phyloP scores from a whole-genome alignment of 768 basidiomycete genomes.

The Porpolomopsis calyptriformis region DNA sequence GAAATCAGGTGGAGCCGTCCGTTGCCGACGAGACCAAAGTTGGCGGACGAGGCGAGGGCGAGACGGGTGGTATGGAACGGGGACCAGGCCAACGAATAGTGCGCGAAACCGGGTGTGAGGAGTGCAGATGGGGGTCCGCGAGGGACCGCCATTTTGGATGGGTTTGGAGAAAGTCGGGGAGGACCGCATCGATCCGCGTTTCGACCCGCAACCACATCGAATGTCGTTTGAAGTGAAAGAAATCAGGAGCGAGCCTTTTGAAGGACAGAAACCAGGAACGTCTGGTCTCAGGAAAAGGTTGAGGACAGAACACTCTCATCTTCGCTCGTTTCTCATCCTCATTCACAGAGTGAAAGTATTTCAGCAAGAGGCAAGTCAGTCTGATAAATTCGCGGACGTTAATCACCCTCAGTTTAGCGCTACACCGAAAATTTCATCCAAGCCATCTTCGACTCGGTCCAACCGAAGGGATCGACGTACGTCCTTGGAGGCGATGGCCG shows the following conservation, averaged over 20 bases:
- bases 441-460: conserved; percentile 85
- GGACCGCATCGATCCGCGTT: conserved; percentile 2
- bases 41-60: conserved; percentile 77
- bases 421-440: conserved; percentile 99
- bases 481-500: conserved; percentile 98
- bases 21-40: conserved; percentile 93
- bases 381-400: too few relatives aligned
- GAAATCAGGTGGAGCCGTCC: conserved; percentile 72
- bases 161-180: too few relatives aligned
- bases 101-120: conserved; percentile 76
- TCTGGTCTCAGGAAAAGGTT: conserved; percentile 95
- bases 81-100: conserved; percentile 75
- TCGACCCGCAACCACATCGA: background rate
- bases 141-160: conserved; percentile 22
- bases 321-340: conserved; percentile 11
- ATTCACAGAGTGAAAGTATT: conserved; percentile 84
- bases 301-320: conserved; percentile 12
- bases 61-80: conserved; percentile 69
- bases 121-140: conserved; percentile 37
- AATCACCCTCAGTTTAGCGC: too few relatives aligned
- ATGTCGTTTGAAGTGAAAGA: conserved; percentile 51
- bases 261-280: conserved; percentile 95
- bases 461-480: conserved; percentile 66
- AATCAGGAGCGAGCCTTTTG: conserved; percentile 74
- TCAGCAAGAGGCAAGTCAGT: conserved; percentile 68